Evolutionary conservation across 768 basidiomycete species (phyloP), one percentile per base, ranked within the genome.

Genomic region (Amanita muscaria): DNA sequence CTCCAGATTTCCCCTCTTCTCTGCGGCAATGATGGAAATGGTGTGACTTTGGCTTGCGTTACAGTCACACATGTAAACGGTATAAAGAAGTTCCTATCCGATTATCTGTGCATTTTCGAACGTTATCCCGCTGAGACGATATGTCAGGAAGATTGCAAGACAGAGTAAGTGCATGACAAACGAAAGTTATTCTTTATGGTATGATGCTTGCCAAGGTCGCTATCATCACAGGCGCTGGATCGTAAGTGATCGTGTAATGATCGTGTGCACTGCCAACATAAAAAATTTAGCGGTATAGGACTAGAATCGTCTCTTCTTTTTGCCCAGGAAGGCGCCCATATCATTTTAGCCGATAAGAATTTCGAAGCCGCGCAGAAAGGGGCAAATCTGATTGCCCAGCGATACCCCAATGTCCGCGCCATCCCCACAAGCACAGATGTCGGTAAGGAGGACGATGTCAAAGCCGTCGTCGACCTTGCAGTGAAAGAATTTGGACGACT

Each of bases 241-340:
- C 83, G 89, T 92, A 58, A 68, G 88, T 70, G 25, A 23, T 41
- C 38, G 50, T 49, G 32, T 46, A 47, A 37, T 22, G 2, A 33
- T 50, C 45, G 52, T 59, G 43, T 52, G 48, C 38, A 51, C 49
- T 44, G 18, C 51, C 45, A 40, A 51, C 42, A 42, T 53, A 51
- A 46, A 31, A 46, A 3, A 22, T 15, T 33, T 62, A 97, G 93
- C 45, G 96, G 96, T 1, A 96, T 99, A 61, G 96, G 96, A 21
- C 76, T 98, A 38, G 92, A 99, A 67, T 86, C 92, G 0, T 81
- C 91, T n/a, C 72, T 97, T 49, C 75, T 97, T 36, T 99, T 99
- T 61, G 94, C 94, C 2, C 75, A 78, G 50, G 96, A 99, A 62
- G 93, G 94, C 19, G 91, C 91, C n/a, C 77, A 83, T 55, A 80